These are phyloP conservation scores for Boletus rufocinnamomeus DNA, from an alignment of 768 basidiomycete genomes.

Conservation along the genomic window DNA sequence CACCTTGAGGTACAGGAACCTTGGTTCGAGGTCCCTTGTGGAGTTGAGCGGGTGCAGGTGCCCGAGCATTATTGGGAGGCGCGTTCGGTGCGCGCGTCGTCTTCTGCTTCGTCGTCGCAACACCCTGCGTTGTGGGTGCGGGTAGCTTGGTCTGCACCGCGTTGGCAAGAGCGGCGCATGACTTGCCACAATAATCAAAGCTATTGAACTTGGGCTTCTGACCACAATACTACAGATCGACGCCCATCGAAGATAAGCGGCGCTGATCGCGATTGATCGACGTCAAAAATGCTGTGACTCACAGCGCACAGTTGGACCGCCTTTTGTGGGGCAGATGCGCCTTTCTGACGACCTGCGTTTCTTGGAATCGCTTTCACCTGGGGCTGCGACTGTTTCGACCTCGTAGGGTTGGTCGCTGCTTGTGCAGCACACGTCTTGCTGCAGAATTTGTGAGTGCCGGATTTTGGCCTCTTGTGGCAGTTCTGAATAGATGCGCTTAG, in stretches of 20 bases:
- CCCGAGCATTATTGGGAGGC: conserved; percentile 9
- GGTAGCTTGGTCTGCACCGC: conserved; percentile 24
- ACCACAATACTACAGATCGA: conserved; percentile 46
- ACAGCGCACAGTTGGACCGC: conserved; percentile 29
- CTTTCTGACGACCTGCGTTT: conserved; percentile 16
- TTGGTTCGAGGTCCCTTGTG: conserved; percentile 20
- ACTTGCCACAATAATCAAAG: conserved; percentile 66
- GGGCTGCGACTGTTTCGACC: conserved; percentile 16
- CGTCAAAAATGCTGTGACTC: conserved; percentile 22
- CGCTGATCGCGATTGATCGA: conserved; percentile 33
- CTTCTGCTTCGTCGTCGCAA: conserved; percentile 24
- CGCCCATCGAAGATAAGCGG: conserved; percentile 24
- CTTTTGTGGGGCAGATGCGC: conserved; percentile 21
- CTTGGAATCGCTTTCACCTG: conserved; percentile 16
- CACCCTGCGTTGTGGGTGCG: conserved; percentile 14
- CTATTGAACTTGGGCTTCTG: conserved; percentile 61
- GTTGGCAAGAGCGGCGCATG: conserved; percentile 55
- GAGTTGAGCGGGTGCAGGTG: conserved; percentile 11
- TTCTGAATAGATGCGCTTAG: conserved; percentile 37
- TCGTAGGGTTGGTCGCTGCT: conserved; percentile 28
- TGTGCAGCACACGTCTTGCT: conserved; percentile 56
- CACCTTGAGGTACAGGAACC: conserved; percentile 23
- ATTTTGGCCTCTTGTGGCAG: conserved; percentile 59
- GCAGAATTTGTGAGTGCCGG: conserved; percentile 54
- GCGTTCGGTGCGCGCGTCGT: conserved; percentile 10